phyloP scores from a whole-genome alignment of 176 grass and related monocot species.

The Otatea glauca region DNA sequence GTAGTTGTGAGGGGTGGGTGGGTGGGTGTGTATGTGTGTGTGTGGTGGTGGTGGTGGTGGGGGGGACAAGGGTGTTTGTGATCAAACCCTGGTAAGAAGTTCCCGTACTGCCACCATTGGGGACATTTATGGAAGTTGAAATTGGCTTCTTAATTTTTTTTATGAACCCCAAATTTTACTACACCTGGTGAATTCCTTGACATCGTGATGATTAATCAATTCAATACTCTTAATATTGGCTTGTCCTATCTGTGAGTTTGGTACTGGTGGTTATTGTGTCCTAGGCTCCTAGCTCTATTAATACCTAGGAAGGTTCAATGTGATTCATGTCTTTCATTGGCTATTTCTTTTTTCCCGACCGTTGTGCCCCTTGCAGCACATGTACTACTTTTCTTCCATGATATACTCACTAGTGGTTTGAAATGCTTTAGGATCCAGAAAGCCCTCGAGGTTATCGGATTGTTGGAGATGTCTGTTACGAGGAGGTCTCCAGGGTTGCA shows the following conservation, averaged over 20 bases:
- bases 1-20: too few relatives aligned
- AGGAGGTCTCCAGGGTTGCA: slow-evolving; percentile 76
- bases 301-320: background rate
- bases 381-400: background rate
- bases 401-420: slow-evolving; percentile 28
- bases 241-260: slow-evolving; percentile 11
- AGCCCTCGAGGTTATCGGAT: slow-evolving; percentile 73
- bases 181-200: slow-evolving; percentile 26
- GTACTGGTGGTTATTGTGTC: background rate
- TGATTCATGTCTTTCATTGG: background rate
- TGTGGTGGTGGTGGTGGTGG: too few relatives aligned
- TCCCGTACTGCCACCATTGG: background rate
- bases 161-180: slow-evolving; percentile 2
- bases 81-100: slow-evolving; percentile 3
- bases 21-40: too few relatives aligned
- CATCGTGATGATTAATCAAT: background rate
- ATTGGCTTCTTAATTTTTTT: slow-evolving; percentile 24
- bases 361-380: background rate
- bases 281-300: background rate
- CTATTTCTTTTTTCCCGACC: background rate
- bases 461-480: slow-evolving; percentile 79
- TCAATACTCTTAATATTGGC: slow-evolving; percentile 4
- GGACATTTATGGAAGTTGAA: slow-evolving; percentile 35
- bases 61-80: background rate
- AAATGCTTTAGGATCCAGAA: slow-evolving; percentile 57